A percentile compares a stretch with the other conserved stretches of the same genome.
Conservation (phyloP, 352 stramenopile genomes). For the Halophytophthora batemanensis region DNA sequence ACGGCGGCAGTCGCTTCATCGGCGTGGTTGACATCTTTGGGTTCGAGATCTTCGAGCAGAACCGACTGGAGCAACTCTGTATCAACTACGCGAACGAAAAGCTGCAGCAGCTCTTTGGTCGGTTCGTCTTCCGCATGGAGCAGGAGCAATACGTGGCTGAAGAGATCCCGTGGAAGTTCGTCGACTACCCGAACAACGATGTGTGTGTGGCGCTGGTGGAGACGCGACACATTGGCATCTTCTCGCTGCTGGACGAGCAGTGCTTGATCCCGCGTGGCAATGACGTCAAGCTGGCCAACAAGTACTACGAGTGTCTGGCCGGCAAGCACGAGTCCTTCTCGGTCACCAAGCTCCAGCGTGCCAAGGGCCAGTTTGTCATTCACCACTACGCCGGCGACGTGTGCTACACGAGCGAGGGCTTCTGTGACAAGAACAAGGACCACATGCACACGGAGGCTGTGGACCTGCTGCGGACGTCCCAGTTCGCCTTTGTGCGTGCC, state of each 20-base stretch:
- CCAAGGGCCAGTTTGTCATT: conserved; percentile 82
- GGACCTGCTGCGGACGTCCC: conserved; percentile 68
- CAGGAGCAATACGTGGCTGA: conserved; percentile 83
- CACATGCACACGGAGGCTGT: conserved; percentile 80
- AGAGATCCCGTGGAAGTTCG: conserved; percentile 87
- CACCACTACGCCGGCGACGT: conserved; percentile 85
- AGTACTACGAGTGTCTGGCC: conserved; percentile 65
- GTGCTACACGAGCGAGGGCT: conserved; percentile 75
- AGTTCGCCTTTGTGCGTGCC: conserved; percentile 56
- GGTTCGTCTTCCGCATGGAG: conserved; percentile 85
- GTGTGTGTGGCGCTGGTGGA: conserved; percentile 76
- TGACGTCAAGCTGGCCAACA: conserved; percentile 81
- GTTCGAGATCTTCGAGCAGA: conserved; percentile 90
- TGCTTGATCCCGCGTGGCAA: conserved; percentile 82
- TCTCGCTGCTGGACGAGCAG: conserved; percentile 83
- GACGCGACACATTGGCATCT: conserved; percentile 70
- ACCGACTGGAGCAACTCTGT: conserved; percentile 89
- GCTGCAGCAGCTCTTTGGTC: conserved; percentile 79
- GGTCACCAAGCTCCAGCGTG: conserved; percentile 71
- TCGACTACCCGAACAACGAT: conserved; percentile 88
- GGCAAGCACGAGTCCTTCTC: conserved; percentile 64
- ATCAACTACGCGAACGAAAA: conserved; percentile 91
- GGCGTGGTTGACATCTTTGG: conserved; percentile 91
- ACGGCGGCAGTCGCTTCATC: conserved; percentile 71
- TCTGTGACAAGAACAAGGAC: conserved; percentile 91